Base-by-base conservation (phyloP, 805 yeast genomes). In the Clavispora fructus region DNA sequence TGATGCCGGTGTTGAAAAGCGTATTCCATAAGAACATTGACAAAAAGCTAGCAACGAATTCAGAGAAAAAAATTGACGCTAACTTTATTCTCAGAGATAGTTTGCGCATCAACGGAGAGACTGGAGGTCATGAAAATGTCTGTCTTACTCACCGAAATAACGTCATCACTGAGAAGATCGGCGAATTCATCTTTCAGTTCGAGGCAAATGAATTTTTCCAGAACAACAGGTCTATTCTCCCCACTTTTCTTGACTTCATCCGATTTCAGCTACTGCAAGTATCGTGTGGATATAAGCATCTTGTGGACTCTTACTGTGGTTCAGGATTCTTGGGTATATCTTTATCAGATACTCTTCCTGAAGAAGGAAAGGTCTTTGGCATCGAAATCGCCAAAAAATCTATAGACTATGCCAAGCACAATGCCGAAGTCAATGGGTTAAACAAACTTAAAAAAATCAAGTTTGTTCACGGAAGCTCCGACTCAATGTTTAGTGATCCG, bases 291-390 rank as follows among this genome's bases (percentile, higher is more conserved):
- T 40, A 46, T 28, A 61, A 60, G 31, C 58, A 65, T 45, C 52
- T 73, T 28, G 58, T 73, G 7, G 78, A 73, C 47, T 62, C 76
- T 3, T 73, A 73, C 53, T 73, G 78, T 54, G 78, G 78, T 7
- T 64, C 72, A 7, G 78, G 78, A 4, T 68, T 73, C 49, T 67
- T 73, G 49, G 74, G 75, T 0, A 69, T 73, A 11, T 56, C 67
- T 2, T 58, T 71, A 27, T 58, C 70, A 0, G 54, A 62, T 11
- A 55, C 49, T 8, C 51, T 67, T 9, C 57, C 62, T 1, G 53
- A 60, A 1, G 56, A 54, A 9, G 73, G 71, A 0, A 65, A 69
- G 44, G 64, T 72, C 0, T 62, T 66, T 50, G 78, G 78, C 1
- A 68, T 73, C 19, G 78, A 73, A 48, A 54, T 73, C 7, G 62